These are phyloP conservation scores for Nicotiana tomentosiformis DNA, from an alignment of 257 asterid genomes.

Conservation along the genomic window DNA sequence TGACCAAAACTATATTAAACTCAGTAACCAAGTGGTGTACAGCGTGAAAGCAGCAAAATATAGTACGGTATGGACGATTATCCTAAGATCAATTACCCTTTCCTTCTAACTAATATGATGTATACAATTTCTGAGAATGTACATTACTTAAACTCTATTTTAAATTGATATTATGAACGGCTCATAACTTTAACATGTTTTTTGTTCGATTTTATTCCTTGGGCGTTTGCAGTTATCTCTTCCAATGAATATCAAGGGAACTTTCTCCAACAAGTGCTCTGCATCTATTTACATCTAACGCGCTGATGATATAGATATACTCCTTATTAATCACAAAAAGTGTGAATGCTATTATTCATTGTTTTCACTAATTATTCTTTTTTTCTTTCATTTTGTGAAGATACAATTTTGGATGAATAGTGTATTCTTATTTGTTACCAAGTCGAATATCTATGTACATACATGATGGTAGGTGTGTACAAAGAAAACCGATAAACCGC, in stretches of 20 bases:
- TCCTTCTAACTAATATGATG: no score
- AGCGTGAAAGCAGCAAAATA: conserved; percentile 26
- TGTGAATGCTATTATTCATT: background rate
- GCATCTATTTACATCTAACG: conserved; percentile 37
- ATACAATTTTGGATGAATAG: background rate
- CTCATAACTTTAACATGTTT: background rate
- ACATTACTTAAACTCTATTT: background rate
- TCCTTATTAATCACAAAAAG: background rate
- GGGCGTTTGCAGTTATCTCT: conserved; percentile 40
- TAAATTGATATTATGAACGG: background rate
- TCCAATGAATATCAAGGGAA: conserved; percentile 33
- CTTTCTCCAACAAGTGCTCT: conserved; percentile 53
- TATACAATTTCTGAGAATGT: background rate
- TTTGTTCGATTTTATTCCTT: background rate
- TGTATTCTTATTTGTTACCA: background rate
- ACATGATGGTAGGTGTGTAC: no score
- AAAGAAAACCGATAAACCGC: no score
- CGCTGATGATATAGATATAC: background rate
- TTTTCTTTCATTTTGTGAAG: background rate
- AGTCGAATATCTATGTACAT: background rate
- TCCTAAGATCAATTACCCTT: background rate
- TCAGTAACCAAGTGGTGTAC: conserved; percentile 18
- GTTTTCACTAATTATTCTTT: background rate
- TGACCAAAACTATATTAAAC: conserved; percentile 22
- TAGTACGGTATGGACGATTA: conserved; percentile 24